These are phyloP conservation scores for Penicillium antarcticum DNA, from an alignment of 495 filamentous ascomycete genomes.

Conservation along the genomic window DNA sequence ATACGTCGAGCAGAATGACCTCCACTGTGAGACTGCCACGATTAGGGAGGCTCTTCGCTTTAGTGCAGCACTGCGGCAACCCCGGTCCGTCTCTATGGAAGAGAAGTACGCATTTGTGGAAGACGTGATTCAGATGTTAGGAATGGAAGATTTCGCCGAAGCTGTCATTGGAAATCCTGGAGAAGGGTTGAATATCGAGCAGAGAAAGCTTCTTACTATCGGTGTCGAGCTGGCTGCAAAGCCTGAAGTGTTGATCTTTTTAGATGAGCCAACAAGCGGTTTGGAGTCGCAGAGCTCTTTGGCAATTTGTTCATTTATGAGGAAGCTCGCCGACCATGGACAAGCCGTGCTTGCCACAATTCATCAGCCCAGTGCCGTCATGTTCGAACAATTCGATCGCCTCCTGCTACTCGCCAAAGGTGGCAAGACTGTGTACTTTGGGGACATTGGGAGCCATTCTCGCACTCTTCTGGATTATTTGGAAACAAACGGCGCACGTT, in stretches of 20 bases:
- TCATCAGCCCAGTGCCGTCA: constrained; percentile 86
- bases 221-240: constrained; percentile 91
- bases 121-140: constrained; percentile 50
- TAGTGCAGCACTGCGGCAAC: constrained; percentile 80
- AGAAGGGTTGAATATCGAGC: constrained; percentile 81
- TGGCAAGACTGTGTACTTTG: constrained; percentile 84
- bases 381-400: constrained; percentile 92
- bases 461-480: constrained; percentile 71
- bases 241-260: constrained; percentile 80
- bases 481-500: constrained; percentile 64
- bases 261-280: constrained; percentile 92
- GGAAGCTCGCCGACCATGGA: constrained; percentile 81
- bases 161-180: constrained; percentile 45
- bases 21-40: constrained; percentile 56
- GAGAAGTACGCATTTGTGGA: constrained; percentile 52
- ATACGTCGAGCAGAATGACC: constrained; percentile 84
- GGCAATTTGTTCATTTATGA: constrained; percentile 77
- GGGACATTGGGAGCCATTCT: constrained; percentile 77
- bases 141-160: constrained; percentile 45
- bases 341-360: constrained; percentile 92
- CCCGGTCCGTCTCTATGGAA: constrained; percentile 42
- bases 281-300: constrained; percentile 83
- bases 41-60: constrained; percentile 48
- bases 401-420: constrained; percentile 79
- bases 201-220: constrained; percentile 84